Evolutionary conservation across 177 flowering plant species (phyloP).

Genomic region (Vitis hybrid): DNA sequence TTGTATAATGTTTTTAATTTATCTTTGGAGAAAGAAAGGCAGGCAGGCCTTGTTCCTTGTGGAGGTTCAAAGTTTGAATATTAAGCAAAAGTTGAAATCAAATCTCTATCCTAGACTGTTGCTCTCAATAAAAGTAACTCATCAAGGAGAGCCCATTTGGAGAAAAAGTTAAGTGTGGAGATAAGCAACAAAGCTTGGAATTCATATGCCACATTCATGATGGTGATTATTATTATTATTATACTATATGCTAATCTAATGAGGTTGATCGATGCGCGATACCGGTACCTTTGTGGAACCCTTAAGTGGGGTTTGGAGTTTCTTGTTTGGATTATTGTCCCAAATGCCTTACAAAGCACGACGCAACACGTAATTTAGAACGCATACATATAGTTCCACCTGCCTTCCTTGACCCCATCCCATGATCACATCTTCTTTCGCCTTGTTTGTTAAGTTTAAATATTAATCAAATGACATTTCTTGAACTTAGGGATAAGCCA

Average conservation of each 20-base stretch:
- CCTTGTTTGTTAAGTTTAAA: neutral
- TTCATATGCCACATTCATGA: neutral
- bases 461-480: conserved; percentile 3
- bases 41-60: neutral
- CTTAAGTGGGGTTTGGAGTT: conserved; percentile 1
- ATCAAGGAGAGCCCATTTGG: neutral
- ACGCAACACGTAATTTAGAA: neutral
- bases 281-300: too few species aligned
- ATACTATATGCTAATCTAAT: neutral
- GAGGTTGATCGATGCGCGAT: neutral
- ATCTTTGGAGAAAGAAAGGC: neutral
- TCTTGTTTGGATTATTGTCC: conserved; percentile 2
- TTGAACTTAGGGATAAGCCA: conserved; percentile 2
- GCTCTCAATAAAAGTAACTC: neutral
- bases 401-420: conserved; percentile 17
- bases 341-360: neutral
- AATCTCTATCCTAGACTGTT: conserved; percentile 2
- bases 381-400: conserved; percentile 5
- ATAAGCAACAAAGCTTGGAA: neutral
- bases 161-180: neutral
- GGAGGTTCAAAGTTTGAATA: neutral
- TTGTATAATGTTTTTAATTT: neutral
- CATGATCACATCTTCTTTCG: neutral
- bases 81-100: conserved; percentile 3
- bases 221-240: neutral